Base-by-base conservation (phyloP, 176 grass and related monocot species). In the Oryza australiensis region DNA sequence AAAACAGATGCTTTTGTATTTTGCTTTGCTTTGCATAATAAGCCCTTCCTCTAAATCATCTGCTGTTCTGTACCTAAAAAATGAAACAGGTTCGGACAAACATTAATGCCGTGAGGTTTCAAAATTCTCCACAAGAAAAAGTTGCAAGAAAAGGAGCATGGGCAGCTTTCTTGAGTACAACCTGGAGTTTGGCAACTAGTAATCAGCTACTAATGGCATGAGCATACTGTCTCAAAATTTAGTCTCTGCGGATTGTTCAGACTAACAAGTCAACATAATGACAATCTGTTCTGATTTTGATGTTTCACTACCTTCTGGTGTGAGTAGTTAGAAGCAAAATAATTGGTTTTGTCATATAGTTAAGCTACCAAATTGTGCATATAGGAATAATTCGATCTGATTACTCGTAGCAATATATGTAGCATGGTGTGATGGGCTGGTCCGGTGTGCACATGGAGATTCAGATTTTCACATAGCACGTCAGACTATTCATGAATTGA, bases 281-380 rank as follows among this genome's bases (percentile, higher is more conserved):
- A 35, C 70, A 83, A 65, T 74, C 80, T 82, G 53, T n/a, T 73
- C 57, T 79, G 76, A 64, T 28, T 79, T 12, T 28, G 62, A 66
- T 66, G 62, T 29, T 30, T 33, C 65, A 66, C 35, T 46, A 23
- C 13, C 45, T 26, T 80, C 51, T 12, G 45, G 8, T 35, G 70
- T 26, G 28, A 28, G 69, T 74, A 74, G 62, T 49, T 41, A 30
- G 24, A 74, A 49, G 35, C 59, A 8, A 48, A 26, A 14, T 23
- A 26, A 16, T 35, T 30, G 9, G 9, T 60, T 60, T 60, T 24
- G 64, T 20, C 7, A 41, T 35, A 64, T 74, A 23, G 26, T 74
- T 74, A 42, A 37, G 33, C 26, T 1, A 18, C 20, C 4, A 64
- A 63, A 72, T 9, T 3, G 8, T 3, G 55, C 8, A 60, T n/a